Conservation (phyloP, 176 grass and related monocot species). For the Musa beccarii region DNA sequence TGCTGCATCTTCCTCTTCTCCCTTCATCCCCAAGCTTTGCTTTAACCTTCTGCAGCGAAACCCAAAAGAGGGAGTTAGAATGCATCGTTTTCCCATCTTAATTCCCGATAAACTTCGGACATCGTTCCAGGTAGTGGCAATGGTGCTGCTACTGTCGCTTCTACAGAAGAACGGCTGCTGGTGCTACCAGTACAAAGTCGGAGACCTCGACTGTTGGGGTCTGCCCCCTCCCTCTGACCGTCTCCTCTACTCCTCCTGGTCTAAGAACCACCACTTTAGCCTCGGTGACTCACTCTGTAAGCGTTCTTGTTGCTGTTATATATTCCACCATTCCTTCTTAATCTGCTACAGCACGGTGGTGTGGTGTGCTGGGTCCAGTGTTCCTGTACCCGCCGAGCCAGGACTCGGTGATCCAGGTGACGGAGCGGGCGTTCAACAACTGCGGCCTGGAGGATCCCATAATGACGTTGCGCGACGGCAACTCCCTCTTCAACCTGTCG, state of each 20-base stretch:
- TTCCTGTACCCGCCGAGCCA: constrained; percentile 70
- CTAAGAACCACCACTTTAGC: constrained; percentile 33
- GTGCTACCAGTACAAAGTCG: constrained; percentile 63
- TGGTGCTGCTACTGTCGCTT: not conserved
- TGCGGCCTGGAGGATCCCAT: constrained; percentile 45
- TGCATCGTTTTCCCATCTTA: no score
- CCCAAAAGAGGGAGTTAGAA: no score
- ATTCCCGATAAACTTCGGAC: no score
- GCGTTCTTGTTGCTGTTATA: not conserved
- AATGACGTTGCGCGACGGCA: constrained; percentile 53
- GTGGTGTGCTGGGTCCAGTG: constrained; percentile 21
- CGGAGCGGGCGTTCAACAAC: constrained; percentile 45
- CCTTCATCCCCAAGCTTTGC: no score
- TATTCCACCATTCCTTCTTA: not conserved
- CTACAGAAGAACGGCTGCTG: not conserved
- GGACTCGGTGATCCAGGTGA: constrained; percentile 48
- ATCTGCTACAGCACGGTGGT: not conserved
- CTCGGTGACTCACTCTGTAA: constrained; percentile 71
- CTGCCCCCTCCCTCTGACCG: constrained; percentile 43
- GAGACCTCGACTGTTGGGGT: constrained; percentile 66
- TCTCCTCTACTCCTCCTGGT: constrained; percentile 53
- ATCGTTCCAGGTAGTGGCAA: no score
- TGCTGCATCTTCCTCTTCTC: no score
- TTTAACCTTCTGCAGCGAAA: no score
- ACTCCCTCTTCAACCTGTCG: constrained; percentile 82